Conservation (phyloP, 306 rosid genomes). For the Acacia crassicarpa region DNA sequence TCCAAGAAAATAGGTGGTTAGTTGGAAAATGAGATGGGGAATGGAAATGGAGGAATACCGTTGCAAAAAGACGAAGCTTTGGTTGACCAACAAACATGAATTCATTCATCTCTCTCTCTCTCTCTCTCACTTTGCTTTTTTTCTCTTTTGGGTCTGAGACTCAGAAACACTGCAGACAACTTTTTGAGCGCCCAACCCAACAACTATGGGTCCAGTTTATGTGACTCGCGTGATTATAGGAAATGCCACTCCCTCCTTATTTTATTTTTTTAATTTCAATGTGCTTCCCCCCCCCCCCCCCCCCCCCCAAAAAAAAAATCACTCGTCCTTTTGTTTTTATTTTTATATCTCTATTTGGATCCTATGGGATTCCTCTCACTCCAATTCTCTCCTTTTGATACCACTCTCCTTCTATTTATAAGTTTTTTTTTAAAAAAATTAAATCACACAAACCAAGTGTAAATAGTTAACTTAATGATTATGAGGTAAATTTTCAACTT, state of each 20-base stretch:
- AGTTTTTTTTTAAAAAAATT: too few species aligned
- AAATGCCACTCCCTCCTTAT: background rate
- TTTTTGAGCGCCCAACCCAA: conserved; percentile 42
- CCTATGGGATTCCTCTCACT: background rate
- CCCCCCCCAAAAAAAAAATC: too few species aligned
- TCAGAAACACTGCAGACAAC: conserved; percentile 15
- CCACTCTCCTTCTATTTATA: background rate
- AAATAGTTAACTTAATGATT: too few species aligned
- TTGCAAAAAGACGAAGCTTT: conserved; percentile 14
- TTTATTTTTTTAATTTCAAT: background rate
- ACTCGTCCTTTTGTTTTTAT: conserved; percentile 20
- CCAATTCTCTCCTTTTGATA: background rate
- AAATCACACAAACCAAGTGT: too few species aligned
- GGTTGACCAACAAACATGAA: background rate
- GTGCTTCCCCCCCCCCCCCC: too few species aligned
- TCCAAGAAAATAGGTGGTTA: background rate
- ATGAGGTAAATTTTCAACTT: too few species aligned
- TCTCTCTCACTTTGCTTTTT: background rate
- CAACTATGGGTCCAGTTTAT: conserved; percentile 22
- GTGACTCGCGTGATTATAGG: conserved; percentile 39
- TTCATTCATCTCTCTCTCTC: background rate
- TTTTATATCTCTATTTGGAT: background rate
- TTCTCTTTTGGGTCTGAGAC: background rate
- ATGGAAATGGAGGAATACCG: conserved; percentile 49
- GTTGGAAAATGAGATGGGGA: too few species aligned